A percentile compares a stretch with the other conserved stretches of the same genome.
phyloP scores from a whole-genome alignment of 2,329 filamentous ascomycete species.

The Diaporthe velutina region DNA sequence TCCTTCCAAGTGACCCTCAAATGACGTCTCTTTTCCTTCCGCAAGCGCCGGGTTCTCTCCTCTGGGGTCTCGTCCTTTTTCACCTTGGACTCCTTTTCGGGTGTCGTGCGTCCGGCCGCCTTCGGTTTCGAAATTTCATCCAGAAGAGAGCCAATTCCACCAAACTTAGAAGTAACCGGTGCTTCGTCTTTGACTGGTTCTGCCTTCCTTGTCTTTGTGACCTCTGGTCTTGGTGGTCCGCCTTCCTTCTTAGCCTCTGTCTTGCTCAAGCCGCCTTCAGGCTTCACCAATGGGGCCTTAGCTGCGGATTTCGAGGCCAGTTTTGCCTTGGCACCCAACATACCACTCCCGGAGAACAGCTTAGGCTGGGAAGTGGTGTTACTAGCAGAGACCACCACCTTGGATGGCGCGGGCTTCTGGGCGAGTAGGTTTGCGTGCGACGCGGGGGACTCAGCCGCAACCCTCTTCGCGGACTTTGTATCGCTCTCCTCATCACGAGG shows the following conservation, averaged over 20 bases:
- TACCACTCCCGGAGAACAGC: constrained; percentile 37
- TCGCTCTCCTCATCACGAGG: constrained; percentile 56
- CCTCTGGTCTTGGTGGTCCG: constrained; percentile 46
- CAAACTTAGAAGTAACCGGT: constrained; percentile 46
- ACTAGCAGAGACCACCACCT: constrained; percentile 34
- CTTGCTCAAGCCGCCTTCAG: constrained; percentile 40
- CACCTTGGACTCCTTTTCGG: constrained; percentile 39
- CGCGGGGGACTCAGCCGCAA: constrained; percentile 49
- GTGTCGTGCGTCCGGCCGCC: constrained; percentile 36
- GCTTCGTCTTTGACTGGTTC: constrained; percentile 50
- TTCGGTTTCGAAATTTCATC: constrained; percentile 65
- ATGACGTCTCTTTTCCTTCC: constrained; percentile 79
- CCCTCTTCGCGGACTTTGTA: constrained; percentile 53
- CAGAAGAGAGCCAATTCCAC: constrained; percentile 63
- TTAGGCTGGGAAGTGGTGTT: constrained; percentile 30
- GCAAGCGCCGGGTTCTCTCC: constrained; percentile 74
- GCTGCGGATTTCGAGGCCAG: constrained; percentile 46
- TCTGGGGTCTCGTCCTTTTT: constrained; percentile 71
- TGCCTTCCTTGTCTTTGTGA: constrained; percentile 42
- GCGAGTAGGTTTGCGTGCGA: constrained; percentile 38
- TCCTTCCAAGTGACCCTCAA: constrained; percentile 79
- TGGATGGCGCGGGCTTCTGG: constrained; percentile 37
- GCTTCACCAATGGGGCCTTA: constrained; percentile 47
- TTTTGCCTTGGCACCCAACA: constrained; percentile 40
- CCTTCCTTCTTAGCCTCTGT: constrained; percentile 49